These are phyloP conservation scores for Leptographium wingfieldii DNA, from an alignment of 2,329 filamentous ascomycete species.

Conservation along the genomic window DNA sequence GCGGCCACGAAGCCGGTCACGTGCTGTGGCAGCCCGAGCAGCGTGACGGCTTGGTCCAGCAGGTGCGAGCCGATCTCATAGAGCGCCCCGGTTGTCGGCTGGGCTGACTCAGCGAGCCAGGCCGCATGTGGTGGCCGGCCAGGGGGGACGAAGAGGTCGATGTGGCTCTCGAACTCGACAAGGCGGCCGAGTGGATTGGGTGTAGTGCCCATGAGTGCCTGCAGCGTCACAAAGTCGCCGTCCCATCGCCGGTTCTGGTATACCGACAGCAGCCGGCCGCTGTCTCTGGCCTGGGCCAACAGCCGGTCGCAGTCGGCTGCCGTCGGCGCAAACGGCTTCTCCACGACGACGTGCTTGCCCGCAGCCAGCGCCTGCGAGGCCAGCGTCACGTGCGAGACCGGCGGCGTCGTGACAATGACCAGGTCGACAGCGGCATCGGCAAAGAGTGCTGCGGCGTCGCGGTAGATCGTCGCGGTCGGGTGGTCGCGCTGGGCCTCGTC, in stretches of 20 bases:
- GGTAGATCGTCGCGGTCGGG: constrained; percentile 52
- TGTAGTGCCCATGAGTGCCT: constrained; percentile 45
- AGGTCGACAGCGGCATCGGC: constrained; percentile 54
- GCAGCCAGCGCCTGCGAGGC: constrained; percentile 51
- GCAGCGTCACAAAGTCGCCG: constrained; percentile 60
- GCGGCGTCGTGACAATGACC: constrained; percentile 59
- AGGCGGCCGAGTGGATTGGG: constrained; percentile 49
- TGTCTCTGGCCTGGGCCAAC: constrained; percentile 37
- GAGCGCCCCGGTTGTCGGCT: constrained; percentile 47
- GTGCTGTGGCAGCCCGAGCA: constrained; percentile 37
- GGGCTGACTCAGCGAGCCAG: constrained; percentile 35
- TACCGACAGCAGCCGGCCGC: constrained; percentile 46
- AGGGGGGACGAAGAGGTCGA: constrained; percentile 58
- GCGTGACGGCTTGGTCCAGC: constrained; percentile 56
- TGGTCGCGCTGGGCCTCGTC: constrained; percentile 59
- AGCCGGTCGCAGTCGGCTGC: constrained; percentile 54
- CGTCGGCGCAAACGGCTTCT: constrained; percentile 73
- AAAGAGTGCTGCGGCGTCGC: constrained; percentile 47
- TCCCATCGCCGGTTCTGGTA: constrained; percentile 72
- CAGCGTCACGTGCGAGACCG: constrained; percentile 56
- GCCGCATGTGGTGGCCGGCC: constrained; percentile 54
- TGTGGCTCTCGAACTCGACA: constrained; percentile 68
- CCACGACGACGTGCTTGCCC: constrained; percentile 67
- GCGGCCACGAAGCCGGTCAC: constrained; percentile 56
- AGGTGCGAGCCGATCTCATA: constrained; percentile 66